phyloP scores from a whole-genome alignment of 2,329 filamentous ascomycete genomes.

The Clarireedia homoeocarpa region DNA sequence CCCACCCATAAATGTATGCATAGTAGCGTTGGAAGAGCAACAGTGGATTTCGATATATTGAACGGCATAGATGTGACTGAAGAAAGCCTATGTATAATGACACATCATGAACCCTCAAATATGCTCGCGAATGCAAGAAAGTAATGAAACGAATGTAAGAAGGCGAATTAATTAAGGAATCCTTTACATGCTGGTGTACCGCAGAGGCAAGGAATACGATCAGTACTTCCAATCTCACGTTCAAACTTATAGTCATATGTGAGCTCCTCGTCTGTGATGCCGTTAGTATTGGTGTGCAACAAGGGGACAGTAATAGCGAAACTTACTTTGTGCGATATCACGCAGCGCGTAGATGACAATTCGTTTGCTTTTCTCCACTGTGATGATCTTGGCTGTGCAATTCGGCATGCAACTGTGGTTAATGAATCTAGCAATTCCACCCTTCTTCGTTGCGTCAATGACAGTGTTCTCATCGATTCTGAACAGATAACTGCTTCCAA shows the following conservation, averaged over 20 bases:
- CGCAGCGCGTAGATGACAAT: constrained; percentile 98
- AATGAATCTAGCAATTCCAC: constrained; percentile 96
- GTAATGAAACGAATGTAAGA: constrained; percentile 6
- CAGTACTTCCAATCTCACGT: constrained; percentile 86
- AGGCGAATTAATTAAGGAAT: constrained; percentile 76
- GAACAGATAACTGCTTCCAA: constrained; percentile 96
- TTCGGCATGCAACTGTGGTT: constrained; percentile 98
- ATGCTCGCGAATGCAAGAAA: background rate
- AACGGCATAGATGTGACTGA: too few relatives aligned
- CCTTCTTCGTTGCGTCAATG: constrained; percentile 96
- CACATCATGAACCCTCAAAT: too few relatives aligned
- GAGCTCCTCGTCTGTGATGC: constrained; percentile 77
- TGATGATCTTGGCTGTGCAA: constrained; percentile 98
- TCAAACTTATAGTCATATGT: constrained; percentile 99
- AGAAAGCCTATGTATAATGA: too few relatives aligned
- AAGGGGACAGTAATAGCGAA: background rate
- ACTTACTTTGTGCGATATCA: constrained; percentile 90
- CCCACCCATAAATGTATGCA: constrained; percentile 3
- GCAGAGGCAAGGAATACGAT: constrained; percentile 95
- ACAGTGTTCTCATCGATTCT: constrained; percentile 97
- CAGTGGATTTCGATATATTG: too few relatives aligned
- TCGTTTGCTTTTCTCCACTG: constrained; percentile 93
- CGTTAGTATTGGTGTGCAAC: constrained; percentile 14
- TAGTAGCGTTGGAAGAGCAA: background rate
- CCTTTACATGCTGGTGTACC: constrained; percentile 95